A percentile compares a stretch with the other conserved stretches of the same genome.
Conservation (phyloP, 169 alveolate genomes). For the Blepharisma undulans region DNA sequence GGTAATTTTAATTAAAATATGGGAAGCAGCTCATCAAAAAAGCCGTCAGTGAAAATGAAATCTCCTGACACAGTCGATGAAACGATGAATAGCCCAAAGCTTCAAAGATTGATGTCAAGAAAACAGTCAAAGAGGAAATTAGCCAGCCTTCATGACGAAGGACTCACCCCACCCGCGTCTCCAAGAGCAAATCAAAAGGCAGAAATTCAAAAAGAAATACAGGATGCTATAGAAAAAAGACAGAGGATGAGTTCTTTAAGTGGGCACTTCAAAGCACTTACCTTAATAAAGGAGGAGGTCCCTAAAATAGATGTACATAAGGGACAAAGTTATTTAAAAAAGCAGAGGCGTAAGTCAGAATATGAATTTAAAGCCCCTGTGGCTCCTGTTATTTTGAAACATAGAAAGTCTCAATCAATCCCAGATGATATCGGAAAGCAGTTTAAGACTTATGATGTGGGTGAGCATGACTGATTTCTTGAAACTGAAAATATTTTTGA, state of each 20-base stretch:
- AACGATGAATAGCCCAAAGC: not conserved
- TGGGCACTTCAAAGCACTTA: not conserved
- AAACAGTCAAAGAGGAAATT: not conserved
- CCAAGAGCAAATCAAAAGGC: not conserved
- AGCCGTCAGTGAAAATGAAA: not conserved
- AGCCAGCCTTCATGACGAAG: not conserved
- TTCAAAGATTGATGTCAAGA: not conserved
- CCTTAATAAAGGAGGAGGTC: not conserved
- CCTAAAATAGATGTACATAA: not conserved
- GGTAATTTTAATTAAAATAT: not conserved
- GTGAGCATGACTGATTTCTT: not conserved
- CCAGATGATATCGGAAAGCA: not conserved
- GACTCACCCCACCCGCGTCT: not conserved
- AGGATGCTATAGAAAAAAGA: not conserved
- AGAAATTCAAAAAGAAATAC: not conserved
- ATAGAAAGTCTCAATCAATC: not conserved
- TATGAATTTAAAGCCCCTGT: not conserved
- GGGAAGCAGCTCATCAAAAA: not conserved
- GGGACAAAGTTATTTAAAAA: not conserved
- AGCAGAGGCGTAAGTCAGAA: not conserved
- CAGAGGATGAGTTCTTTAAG: not conserved
- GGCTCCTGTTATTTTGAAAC: not conserved
- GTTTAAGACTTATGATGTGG: not conserved
- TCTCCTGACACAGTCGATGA: not conserved
- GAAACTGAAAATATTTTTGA: not conserved